Percentiles rank a stretch among this genome's conserved stretches.
phyloP scores from a whole-genome alignment of 768 basidiomycete genomes.

The Tricholoma flavovirens region DNA sequence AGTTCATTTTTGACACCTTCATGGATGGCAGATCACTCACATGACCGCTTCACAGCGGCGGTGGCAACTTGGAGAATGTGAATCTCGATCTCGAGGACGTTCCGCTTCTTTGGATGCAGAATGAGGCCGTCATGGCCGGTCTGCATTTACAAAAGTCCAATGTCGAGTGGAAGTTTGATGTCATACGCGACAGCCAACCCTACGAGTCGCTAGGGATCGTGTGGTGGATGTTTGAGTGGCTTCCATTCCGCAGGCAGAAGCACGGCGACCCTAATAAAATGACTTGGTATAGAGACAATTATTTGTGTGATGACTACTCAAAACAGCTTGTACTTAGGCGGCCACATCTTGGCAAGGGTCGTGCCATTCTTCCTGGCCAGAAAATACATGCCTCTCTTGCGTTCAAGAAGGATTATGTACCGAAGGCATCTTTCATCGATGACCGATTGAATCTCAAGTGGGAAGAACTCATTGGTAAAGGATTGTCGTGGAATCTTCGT shows the following conservation, averaged over 20 bases:
- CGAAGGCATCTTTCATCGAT: background rate
- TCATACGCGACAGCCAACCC: background rate
- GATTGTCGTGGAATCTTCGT: too few relatives aligned
- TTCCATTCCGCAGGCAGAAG: too few relatives aligned
- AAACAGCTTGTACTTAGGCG: background rate
- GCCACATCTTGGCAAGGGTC: background rate
- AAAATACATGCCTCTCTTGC: background rate
- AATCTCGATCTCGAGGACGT: background rate
- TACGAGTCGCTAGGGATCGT: background rate
- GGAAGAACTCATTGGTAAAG: too few relatives aligned
- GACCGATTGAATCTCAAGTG: too few relatives aligned
- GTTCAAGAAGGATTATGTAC: background rate
- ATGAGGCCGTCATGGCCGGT: background rate
- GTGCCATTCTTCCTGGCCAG: background rate
- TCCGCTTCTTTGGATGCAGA: background rate
- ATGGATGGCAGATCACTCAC: too few relatives aligned
- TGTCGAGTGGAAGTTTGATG: too few relatives aligned
- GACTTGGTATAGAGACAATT: too few relatives aligned
- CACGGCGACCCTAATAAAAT: too few relatives aligned
- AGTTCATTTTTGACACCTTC: too few relatives aligned
- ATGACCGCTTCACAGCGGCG: background rate
- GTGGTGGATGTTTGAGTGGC: background rate
- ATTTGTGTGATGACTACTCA: too few relatives aligned
- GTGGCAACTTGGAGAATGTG: background rate
- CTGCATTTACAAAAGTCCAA: background rate